Evolutionary conservation across 305 asterid genomes (phyloP).

Genomic region (Rubia balearica): DNA sequence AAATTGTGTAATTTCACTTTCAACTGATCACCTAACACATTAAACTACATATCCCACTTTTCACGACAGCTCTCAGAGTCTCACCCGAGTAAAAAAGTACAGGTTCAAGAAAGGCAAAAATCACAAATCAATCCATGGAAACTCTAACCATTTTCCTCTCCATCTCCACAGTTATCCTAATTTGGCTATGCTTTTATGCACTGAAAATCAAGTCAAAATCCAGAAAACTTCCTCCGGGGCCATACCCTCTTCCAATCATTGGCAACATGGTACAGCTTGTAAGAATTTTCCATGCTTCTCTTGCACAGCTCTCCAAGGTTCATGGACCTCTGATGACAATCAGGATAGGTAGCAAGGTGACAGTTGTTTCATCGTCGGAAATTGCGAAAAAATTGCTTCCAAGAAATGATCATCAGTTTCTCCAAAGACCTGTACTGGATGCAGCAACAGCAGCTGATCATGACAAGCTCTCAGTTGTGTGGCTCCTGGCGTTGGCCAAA

Average conservation of each 20-base stretch:
- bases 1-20: too few relatives aligned
- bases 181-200: constrained; percentile 7
- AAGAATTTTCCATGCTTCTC: constrained; percentile 17
- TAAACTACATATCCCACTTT: too few relatives aligned
- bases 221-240: constrained; percentile 31
- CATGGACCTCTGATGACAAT: constrained; percentile 37
- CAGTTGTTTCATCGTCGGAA: constrained; percentile 27
- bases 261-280: constrained; percentile 30
- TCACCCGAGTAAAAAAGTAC: too few relatives aligned
- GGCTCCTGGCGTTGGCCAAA: constrained; percentile 17
- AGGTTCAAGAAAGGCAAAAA: neutral
- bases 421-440: neutral
- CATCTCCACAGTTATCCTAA: constrained; percentile 2
- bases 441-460: neutral
- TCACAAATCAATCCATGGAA: constrained; percentile 6
- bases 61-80: too few relatives aligned
- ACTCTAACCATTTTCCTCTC: constrained; percentile 5
- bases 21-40: too few relatives aligned
- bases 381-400: constrained; percentile 18
- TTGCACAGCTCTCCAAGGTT: constrained; percentile 28
- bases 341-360: constrained; percentile 23
- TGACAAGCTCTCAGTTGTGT: constrained; percentile 8
- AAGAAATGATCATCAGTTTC: neutral
- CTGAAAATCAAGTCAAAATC: constrained; percentile 8
- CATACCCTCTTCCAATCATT: constrained; percentile 26